phyloP scores from a whole-genome alignment of 345 rosid species.

The Leavenworthia alabamica region DNA sequence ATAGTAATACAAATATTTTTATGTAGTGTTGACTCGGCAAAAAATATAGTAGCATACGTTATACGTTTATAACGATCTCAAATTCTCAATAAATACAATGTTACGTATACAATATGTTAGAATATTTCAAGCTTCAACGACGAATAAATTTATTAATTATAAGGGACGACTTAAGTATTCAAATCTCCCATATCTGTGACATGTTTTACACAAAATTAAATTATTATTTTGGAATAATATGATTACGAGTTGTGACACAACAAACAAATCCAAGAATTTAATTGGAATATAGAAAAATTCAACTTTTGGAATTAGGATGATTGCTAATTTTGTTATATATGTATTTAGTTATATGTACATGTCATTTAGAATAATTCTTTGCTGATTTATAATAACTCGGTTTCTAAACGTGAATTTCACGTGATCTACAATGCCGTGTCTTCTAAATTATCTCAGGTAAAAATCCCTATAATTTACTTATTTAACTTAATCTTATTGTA shows the following conservation, averaged over 20 bases:
- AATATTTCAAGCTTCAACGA: conserved; percentile 6
- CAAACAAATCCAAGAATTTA: neutral
- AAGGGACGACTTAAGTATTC: neutral
- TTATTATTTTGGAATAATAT: neutral
- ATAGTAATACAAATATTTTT: neutral
- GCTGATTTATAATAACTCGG: neutral
- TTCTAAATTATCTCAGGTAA: neutral
- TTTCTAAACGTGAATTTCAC: neutral
- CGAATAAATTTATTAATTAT: neutral
- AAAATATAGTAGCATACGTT: conserved; percentile 10
- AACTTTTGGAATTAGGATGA: neutral
- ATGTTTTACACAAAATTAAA: neutral
- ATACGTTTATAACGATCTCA: neutral
- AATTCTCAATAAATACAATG: neutral
- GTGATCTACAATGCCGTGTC: neutral
- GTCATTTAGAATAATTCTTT: conserved; percentile 8
- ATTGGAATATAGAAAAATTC: neutral
- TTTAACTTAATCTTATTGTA: neutral
- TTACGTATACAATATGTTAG: neutral
- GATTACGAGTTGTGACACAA: neutral
- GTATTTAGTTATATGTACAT: neutral
- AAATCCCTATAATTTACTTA: neutral
- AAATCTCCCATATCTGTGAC: neutral
- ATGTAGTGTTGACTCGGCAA: conserved; percentile 10
- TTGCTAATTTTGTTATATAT: neutral